Percentiles rank a stretch among this genome's conserved stretches.
Evolutionary conservation across 345 rosid species (phyloP).

Genomic region (Laguncularia racemosa): DNA sequence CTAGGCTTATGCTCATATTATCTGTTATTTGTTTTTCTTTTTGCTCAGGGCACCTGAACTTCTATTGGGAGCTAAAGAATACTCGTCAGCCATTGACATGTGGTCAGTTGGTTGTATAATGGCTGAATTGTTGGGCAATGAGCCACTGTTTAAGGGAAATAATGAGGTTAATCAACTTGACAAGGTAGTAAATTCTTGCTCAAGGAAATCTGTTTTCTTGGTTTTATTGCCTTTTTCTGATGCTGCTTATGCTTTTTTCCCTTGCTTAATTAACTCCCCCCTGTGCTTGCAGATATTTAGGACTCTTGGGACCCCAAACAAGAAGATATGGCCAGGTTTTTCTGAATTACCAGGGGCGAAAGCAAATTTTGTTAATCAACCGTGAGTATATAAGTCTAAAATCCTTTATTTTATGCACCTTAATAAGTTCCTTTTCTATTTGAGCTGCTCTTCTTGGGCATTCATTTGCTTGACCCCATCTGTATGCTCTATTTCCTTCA

Average conservation of each 20-base stretch:
- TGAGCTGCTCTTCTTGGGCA: background rate
- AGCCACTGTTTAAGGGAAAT: conserved; percentile 68
- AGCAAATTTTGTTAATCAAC: conserved; percentile 57
- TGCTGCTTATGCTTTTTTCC: background rate
- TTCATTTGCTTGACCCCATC: conserved; percentile 1
- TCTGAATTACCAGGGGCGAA: conserved; percentile 57
- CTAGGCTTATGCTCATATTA: background rate
- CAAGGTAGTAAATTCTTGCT: conserved; percentile 34
- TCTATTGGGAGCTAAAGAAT: conserved; percentile 63
- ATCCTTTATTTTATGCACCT: background rate
- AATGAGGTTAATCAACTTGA: conserved; percentile 62
- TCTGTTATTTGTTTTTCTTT: background rate
- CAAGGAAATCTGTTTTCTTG: background rate
- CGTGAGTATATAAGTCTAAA: conserved; percentile 26
- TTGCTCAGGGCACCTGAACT: conserved; percentile 74
- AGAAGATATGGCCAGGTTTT: conserved; percentile 63
- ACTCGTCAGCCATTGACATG: conserved; percentile 89
- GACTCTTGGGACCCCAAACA: conserved; percentile 75
- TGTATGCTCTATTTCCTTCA: conserved; percentile 16
- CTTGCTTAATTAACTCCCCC: background rate
- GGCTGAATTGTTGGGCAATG: conserved; percentile 74
- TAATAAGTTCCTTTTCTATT: background rate
- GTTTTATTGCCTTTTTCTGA: background rate
- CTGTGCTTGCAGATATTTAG: conserved; percentile 39
- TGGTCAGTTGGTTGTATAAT: conserved; percentile 94